Evolutionary conservation across 306 rosid genomes (phyloP).

Genomic region (Ziziphus jujuba): DNA sequence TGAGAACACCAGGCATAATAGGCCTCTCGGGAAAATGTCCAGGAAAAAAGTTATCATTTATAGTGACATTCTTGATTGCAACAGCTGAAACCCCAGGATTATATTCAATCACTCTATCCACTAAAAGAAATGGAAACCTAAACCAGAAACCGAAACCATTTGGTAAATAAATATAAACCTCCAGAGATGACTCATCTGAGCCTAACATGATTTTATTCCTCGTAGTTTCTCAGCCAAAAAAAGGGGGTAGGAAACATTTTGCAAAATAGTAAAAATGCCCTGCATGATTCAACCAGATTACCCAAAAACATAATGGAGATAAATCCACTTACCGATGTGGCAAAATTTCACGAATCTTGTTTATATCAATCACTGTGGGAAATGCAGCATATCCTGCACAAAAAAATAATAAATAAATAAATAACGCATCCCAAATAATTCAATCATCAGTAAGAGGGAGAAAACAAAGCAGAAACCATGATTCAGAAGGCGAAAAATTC

Average conservation of each 20-base stretch:
- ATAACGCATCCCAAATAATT: not conserved
- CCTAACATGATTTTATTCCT: not conserved
- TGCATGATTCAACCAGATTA: not conserved
- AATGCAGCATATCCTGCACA: constrained; percentile 73
- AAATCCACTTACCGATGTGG: constrained; percentile 68
- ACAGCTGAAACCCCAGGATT: constrained; percentile 48
- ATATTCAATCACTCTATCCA: constrained; percentile 73
- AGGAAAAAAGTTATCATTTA: constrained; percentile 91
- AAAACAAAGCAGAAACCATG: not conserved
- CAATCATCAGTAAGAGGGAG: not conserved
- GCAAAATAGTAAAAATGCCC: not conserved
- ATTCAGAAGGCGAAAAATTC: not conserved
- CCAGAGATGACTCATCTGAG: not conserved
- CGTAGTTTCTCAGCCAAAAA: not conserved
- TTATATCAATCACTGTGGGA: constrained; percentile 80
- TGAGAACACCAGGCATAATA: constrained; percentile 95
- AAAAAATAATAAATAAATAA: not conserved
- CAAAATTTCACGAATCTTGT: constrained; percentile 74
- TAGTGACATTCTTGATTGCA: constrained; percentile 61
- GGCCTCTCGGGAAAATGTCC: constrained; percentile 98
- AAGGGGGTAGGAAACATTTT: not conserved
- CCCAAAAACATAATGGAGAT: not conserved
- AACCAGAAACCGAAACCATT: constrained; percentile 5
- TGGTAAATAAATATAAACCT: not conserved
- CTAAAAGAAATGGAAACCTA: constrained; percentile 94